phyloP scores from a whole-genome alignment of 495 filamentous ascomycete genomes.

The Tuber calosporum region DNA sequence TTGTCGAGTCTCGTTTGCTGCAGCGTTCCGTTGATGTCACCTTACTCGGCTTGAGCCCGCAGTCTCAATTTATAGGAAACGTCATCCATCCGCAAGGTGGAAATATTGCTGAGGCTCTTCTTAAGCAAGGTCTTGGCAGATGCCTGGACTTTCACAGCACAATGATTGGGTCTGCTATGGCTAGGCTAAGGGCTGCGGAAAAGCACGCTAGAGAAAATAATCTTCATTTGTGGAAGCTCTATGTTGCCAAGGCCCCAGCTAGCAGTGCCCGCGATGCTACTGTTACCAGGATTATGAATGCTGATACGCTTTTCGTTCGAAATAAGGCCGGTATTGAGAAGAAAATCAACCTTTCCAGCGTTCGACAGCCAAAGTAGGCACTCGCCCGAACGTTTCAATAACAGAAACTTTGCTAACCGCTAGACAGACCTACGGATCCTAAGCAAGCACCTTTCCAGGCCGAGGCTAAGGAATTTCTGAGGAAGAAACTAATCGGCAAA shows the following conservation, averaged over 20 bases:
- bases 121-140: conserved; percentile 78
- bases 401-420: conserved; percentile 15
- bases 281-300: conserved; percentile 76
- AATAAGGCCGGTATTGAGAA: conserved; percentile 78
- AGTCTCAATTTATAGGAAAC: conserved; percentile 70
- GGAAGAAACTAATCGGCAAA: conserved; percentile 92
- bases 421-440: conserved; percentile 55
- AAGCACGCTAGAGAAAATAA: conserved; percentile 69
- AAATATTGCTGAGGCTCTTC: conserved; percentile 80
- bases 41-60: conserved; percentile 76
- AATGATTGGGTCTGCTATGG: conserved; percentile 80
- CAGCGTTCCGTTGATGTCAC: conserved; percentile 77
- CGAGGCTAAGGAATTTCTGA: conserved; percentile 91
- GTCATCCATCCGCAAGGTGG: conserved; percentile 69
- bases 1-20: conserved; percentile 73
- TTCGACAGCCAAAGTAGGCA: conserved; percentile 70
- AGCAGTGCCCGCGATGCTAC: conserved; percentile 60
- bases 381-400: too few species aligned
- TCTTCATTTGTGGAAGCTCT: conserved; percentile 68
- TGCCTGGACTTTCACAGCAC: conserved; percentile 93
- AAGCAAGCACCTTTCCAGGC: conserved; percentile 79
- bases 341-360: conserved; percentile 83
- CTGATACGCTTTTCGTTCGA: conserved; percentile 79
- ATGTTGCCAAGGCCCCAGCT: conserved; percentile 55
- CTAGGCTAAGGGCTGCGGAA: conserved; percentile 74